Evolutionary conservation across 345 rosid species (phyloP).

Genomic region (Zanthoxylum bungeanum): DNA sequence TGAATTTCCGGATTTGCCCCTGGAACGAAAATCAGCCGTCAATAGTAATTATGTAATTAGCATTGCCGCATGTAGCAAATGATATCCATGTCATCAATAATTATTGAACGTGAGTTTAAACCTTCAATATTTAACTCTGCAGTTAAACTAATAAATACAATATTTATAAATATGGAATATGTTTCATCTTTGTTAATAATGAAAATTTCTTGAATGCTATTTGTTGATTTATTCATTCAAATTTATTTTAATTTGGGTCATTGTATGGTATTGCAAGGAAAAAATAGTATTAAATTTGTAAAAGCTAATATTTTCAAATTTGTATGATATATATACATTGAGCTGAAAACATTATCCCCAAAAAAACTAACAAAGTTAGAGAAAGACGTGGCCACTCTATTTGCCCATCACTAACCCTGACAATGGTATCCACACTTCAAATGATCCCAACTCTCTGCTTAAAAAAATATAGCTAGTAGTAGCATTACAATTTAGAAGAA

Average conservation of each 20-base stretch:
- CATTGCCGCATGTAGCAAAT: not conserved
- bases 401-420: constrained; percentile 43
- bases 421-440: constrained; percentile 41
- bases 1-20: too few relatives aligned
- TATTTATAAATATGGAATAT: too few relatives aligned
- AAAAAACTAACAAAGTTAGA: not conserved
- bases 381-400: constrained; percentile 54
- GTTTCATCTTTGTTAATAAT: too few relatives aligned
- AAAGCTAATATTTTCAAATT: not conserved
- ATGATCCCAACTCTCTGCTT: not conserved
- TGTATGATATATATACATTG: too few relatives aligned
- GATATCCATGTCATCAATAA: too few relatives aligned
- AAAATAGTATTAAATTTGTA: not conserved
- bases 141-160: too few relatives aligned
- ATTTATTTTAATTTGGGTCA: not conserved
- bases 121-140: too few relatives aligned
- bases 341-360: constrained; percentile 14
- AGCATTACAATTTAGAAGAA: not conserved
- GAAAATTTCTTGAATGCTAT: not conserved
- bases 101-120: too few relatives aligned
- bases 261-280: not conserved
- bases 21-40: too few relatives aligned
- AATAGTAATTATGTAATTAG: not conserved
- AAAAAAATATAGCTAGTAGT: not conserved
- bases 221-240: not conserved